These are phyloP conservation scores for Xylaria sp. DNA, from an alignment of 2,329 filamentous ascomycete genomes.

Conservation along the genomic window DNA sequence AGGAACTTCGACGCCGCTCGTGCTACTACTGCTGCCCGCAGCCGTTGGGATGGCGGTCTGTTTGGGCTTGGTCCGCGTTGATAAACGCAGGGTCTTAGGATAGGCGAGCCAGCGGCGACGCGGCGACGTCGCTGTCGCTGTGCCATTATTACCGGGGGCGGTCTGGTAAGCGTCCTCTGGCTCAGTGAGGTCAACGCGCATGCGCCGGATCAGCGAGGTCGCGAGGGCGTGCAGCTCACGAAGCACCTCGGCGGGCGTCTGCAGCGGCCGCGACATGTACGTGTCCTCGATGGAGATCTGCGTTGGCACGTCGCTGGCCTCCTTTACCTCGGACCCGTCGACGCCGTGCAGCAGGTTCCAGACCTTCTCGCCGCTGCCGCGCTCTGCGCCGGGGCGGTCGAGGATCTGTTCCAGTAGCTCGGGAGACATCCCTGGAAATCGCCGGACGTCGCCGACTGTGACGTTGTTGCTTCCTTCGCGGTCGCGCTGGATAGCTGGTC, in stretches of 20 bases:
- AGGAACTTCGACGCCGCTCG: constrained; percentile 15
- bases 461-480: constrained; percentile 55
- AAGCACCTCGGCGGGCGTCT: constrained; percentile 70
- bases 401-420: constrained; percentile 75
- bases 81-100: constrained; percentile 83
- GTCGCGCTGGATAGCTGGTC: constrained; percentile 48
- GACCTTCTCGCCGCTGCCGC: constrained; percentile 75
- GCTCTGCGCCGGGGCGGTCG: constrained; percentile 74
- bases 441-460: constrained; percentile 73
- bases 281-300: constrained; percentile 97
- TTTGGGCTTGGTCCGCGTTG: constrained; percentile 71
- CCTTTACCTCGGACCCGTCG: constrained; percentile 78
- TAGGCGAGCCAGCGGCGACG: constrained; percentile 75
- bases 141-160: not conserved
- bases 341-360: constrained; percentile 86
- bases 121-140: constrained; percentile 1
- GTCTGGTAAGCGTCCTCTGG: constrained; percentile 48
- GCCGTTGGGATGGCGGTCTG: constrained; percentile 58
- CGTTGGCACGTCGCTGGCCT: constrained; percentile 76
- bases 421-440: constrained; percentile 70
- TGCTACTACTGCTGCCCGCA: constrained; percentile 50
- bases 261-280: constrained; percentile 75
- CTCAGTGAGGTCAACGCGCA: constrained; percentile 77
- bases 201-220: constrained; percentile 77
- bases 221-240: constrained; percentile 77